phyloP scores from a whole-genome alignment of 257 asterid genomes.

The Orobanche coerulescens region DNA sequence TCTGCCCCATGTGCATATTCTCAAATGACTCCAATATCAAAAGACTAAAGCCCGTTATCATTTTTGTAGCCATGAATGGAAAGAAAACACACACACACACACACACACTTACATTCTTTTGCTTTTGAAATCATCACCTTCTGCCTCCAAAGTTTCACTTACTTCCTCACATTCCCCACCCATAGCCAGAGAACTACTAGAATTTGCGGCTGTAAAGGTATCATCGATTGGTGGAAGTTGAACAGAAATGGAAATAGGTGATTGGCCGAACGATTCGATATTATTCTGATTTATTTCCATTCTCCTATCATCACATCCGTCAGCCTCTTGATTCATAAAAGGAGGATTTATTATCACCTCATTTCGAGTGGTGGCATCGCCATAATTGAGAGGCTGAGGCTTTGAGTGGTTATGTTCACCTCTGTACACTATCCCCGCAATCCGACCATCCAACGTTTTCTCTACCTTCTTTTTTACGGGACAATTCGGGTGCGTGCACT shows the following conservation, averaged over 20 bases:
- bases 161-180: slow-evolving; percentile 43
- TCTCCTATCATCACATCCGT: background rate
- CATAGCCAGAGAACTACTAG: slow-evolving; percentile 29
- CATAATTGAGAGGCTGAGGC: slow-evolving; percentile 34
- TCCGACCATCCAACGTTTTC: slow-evolving; percentile 43
- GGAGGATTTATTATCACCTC: no score
- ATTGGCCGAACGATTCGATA: slow-evolving; percentile 26
- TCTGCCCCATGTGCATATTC: no score
- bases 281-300: slow-evolving; percentile 14
- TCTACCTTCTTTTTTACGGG: slow-evolving; percentile 80
- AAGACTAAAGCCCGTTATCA: background rate
- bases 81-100: background rate
- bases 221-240: slow-evolving; percentile 24
- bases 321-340: background rate
- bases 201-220: slow-evolving; percentile 24
- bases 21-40: no score
- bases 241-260: slow-evolving; percentile 22
- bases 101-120: slow-evolving; percentile 47
- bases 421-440: slow-evolving; percentile 64
- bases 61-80: background rate
- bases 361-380: slow-evolving; percentile 17
- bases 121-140: slow-evolving; percentile 35
- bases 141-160: slow-evolving; percentile 30
- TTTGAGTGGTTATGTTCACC: slow-evolving; percentile 73
- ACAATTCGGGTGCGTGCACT: slow-evolving; percentile 74